Evolutionary conservation across 148 eudicot species (phyloP).

Genomic region (Rhododendron ferrugineum): DNA sequence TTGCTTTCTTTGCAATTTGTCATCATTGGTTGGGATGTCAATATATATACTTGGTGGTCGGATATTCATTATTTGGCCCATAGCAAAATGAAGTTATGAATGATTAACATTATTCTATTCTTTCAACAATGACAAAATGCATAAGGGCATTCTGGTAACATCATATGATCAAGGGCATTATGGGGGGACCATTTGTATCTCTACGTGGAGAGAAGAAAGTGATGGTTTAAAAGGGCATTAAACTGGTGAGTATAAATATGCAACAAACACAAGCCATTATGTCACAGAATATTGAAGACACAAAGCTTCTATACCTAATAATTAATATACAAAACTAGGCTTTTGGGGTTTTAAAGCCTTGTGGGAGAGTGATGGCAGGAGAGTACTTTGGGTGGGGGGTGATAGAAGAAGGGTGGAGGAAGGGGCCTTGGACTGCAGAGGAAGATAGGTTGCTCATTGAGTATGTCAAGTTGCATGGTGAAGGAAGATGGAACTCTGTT

Average conservation of each 20-base stretch:
- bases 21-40: not conserved
- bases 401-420: constrained; percentile 67
- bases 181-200: constrained; percentile 10
- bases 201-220: not conserved
- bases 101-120: not conserved
- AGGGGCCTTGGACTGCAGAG: constrained; percentile 90
- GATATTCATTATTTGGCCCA: not conserved
- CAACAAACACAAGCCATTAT: constrained; percentile 17
- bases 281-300: constrained; percentile 28
- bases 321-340: not conserved
- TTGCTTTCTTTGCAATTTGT: not conserved
- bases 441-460: constrained; percentile 71
- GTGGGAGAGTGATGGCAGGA: constrained; percentile 31
- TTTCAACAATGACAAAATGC: not conserved
- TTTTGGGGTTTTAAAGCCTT: not conserved
- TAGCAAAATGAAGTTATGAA: not conserved
- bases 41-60: too few relatives aligned
- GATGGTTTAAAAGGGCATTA: constrained; percentile 21
- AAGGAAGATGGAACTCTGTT: constrained; percentile 92
- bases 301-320: not conserved
- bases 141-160: constrained; percentile 27
- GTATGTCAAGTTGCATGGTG: constrained; percentile 75
- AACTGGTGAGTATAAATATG: constrained; percentile 43
- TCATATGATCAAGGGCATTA: constrained; percentile 5
- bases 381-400: constrained; percentile 49